phyloP scores from a whole-genome alignment of 768 basidiomycete genomes.

The Suillus cothurnatus region DNA sequence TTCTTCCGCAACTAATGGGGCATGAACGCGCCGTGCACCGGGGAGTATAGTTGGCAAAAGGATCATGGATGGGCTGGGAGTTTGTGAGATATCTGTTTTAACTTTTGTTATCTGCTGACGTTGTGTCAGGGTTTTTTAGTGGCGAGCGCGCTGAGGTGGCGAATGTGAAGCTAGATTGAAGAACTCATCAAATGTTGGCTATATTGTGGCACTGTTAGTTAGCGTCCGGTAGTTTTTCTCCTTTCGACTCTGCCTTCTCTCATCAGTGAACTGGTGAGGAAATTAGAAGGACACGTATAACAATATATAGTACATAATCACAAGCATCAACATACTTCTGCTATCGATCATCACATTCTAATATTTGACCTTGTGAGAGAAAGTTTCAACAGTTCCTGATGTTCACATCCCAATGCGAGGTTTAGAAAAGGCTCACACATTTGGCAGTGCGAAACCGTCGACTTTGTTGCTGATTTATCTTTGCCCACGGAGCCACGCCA shows the following conservation, averaged over 20 bases:
- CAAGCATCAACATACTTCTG: no score
- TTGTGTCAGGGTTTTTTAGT: slow-evolving; percentile 27
- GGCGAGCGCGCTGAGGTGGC: slow-evolving; percentile 33
- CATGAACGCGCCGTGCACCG: slow-evolving; percentile 41
- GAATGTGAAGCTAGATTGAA: slow-evolving; percentile 13
- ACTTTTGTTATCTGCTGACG: slow-evolving; percentile 15
- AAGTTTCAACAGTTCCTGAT: no score
- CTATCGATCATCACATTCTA: no score
- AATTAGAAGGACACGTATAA: no score
- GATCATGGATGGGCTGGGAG: slow-evolving; percentile 61
- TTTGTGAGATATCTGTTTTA: slow-evolving; percentile 45
- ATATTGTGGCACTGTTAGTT: neutral
- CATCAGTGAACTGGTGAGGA: no score
- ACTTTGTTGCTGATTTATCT: slow-evolving; percentile 99
- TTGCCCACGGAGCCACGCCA: slow-evolving; percentile 94
- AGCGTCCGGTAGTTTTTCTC: slow-evolving; percentile 90
- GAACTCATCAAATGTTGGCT: neutral
- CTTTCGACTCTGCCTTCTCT: slow-evolving; percentile 85
- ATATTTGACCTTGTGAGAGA: no score
- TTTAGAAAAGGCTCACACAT: no score
- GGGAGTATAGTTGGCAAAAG: slow-evolving; percentile 63
- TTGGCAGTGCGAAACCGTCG: slow-evolving; percentile 93
- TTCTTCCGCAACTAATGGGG: neutral
- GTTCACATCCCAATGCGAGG: no score
- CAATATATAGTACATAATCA: no score